These are phyloP conservation scores for Dittrichia graveolens DNA, from an alignment of 129 eudicot genomes.

Conservation along the genomic window DNA sequence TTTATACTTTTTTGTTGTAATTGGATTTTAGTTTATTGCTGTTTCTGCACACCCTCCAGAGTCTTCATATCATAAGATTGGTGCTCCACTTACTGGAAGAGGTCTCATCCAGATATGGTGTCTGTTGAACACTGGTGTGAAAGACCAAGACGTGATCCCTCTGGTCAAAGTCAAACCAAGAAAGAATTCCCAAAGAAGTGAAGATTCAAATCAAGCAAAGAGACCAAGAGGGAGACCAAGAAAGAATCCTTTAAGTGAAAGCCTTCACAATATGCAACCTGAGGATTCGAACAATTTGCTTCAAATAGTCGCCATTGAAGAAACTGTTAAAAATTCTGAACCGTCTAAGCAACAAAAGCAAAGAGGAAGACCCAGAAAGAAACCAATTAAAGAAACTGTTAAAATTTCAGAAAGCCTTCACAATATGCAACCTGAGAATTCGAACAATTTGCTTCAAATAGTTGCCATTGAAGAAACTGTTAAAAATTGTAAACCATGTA, in stretches of 20 bases:
- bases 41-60: slow-evolving; percentile 96
- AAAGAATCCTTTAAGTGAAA: slow-evolving; percentile 21
- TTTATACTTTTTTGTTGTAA: slow-evolving; percentile 4
- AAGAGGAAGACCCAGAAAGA: slow-evolving; percentile 77
- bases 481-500: not conserved
- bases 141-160: slow-evolving; percentile 36
- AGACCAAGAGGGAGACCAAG: slow-evolving; percentile 36
- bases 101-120: slow-evolving; percentile 90
- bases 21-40: slow-evolving; percentile 60
- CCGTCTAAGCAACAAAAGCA: slow-evolving; percentile 34
- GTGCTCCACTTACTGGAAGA: slow-evolving; percentile 73
- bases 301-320: slow-evolving; percentile 26
- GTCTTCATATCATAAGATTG: slow-evolving; percentile 84
- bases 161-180: slow-evolving; percentile 35
- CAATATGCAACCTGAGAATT: not conserved
- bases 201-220: slow-evolving; percentile 21
- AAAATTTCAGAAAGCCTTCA: not conserved
- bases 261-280: not conserved
- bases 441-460: slow-evolving; percentile 29
- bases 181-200: not conserved
- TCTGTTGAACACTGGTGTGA: slow-evolving; percentile 36
- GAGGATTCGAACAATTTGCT: slow-evolving; percentile 22
- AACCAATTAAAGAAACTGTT: slow-evolving; percentile 4
- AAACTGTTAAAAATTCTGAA: slow-evolving; percentile 6
- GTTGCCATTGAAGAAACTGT: slow-evolving; percentile 24